phyloP scores from a whole-genome alignment of 768 basidiomycete species.

The Steccherinum ochraceum region DNA sequence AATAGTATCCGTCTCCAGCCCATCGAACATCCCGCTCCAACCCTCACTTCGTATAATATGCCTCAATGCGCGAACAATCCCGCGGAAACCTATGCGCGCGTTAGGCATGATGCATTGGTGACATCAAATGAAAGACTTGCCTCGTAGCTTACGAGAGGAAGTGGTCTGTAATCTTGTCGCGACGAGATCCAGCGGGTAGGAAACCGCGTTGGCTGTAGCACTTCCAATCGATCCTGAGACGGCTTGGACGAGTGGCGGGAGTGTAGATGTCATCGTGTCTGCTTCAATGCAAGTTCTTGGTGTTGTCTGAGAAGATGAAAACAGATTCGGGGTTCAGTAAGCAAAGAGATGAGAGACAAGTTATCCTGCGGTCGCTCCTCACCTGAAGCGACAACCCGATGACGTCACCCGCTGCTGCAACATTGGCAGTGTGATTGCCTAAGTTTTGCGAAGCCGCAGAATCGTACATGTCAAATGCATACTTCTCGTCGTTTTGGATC shows the following conservation, averaged over 20 bases:
- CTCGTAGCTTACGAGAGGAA: constrained; percentile 13
- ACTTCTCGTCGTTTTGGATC: too few species aligned
- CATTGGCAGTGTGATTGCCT: neutral
- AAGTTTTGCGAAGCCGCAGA: neutral
- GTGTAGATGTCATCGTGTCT: constrained; percentile 46
- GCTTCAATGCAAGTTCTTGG: neutral
- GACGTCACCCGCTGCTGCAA: neutral
- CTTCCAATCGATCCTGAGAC: constrained; percentile 52
- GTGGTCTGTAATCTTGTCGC: constrained; percentile 38
- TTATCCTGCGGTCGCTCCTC: too few species aligned
- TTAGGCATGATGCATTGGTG: neutral
- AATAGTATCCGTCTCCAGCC: constrained; percentile 44
- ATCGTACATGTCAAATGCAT: too few species aligned
- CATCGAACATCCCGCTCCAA: constrained; percentile 41
- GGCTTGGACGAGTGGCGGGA: constrained; percentile 56
- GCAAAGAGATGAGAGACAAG: too few species aligned
- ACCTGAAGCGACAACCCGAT: neutral
- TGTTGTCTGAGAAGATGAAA: neutral
- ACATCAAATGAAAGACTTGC: constrained; percentile 3
- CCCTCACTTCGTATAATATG: constrained; percentile 36
- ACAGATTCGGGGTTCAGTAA: neutral
- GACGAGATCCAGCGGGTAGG: constrained; percentile 56
- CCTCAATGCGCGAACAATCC: constrained; percentile 26
- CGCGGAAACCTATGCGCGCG: constrained; percentile 24
- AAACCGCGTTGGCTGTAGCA: constrained; percentile 43